These are phyloP conservation scores for Calonectria ilicicola DNA, from an alignment of 2,329 filamentous ascomycete genomes.

Conservation along the genomic window DNA sequence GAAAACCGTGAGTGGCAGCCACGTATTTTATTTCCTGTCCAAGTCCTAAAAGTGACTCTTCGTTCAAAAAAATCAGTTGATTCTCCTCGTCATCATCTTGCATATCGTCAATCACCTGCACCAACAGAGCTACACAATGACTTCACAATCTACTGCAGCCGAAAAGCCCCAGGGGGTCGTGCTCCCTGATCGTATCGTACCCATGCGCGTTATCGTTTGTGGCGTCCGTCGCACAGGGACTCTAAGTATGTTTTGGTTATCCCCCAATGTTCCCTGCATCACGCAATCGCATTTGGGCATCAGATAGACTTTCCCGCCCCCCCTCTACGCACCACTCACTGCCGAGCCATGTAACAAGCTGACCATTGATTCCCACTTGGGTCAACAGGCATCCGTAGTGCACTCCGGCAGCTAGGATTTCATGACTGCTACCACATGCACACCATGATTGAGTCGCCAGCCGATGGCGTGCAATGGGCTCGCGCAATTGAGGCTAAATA, in stretches of 20 bases:
- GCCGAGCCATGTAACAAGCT: neutral
- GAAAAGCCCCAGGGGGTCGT: conserved; percentile 24
- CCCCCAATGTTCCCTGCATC: conserved; percentile 9
- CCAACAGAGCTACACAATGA: conserved; percentile 21
- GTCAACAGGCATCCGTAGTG: conserved; percentile 47
- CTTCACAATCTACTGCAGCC: conserved; percentile 13
- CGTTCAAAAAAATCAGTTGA: no score
- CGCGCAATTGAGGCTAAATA: conserved; percentile 49
- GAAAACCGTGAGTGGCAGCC: no score
- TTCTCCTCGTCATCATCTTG: no score
- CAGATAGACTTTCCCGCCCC: conserved; percentile 4
- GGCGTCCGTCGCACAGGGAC: conserved; percentile 54
- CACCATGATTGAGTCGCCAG: conserved; percentile 42
- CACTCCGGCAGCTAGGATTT: conserved; percentile 50
- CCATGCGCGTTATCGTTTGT: conserved; percentile 55
- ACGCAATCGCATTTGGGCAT: conserved; percentile 18
- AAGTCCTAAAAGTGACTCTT: no score
- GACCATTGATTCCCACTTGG: conserved; percentile 23
- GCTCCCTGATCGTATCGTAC: conserved; percentile 47
- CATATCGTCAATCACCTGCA: no score
- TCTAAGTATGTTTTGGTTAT: conserved; percentile 46
- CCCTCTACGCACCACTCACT: neutral
- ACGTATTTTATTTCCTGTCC: neutral
- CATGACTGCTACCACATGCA: conserved; percentile 53
- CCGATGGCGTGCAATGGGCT: conserved; percentile 45